A percentile compares a stretch with the other conserved stretches of the same genome.
These are phyloP conservation scores for Hypoxylon crocopeplum DNA, from an alignment of 495 filamentous ascomycete genomes.

Conservation along the genomic window DNA sequence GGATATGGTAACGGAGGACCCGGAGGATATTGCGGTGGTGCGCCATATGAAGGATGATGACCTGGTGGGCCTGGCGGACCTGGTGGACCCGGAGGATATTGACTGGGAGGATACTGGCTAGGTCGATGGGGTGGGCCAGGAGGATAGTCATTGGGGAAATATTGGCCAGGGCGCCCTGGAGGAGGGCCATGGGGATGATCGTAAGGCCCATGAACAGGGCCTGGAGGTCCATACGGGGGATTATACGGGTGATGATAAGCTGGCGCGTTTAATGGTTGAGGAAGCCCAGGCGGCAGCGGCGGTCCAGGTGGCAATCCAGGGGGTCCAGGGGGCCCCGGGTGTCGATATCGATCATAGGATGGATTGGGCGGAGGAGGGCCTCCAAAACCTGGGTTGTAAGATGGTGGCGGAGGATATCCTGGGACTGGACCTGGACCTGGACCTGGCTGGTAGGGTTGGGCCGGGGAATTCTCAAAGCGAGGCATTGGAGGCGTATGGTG, in stretches of 20 bases:
- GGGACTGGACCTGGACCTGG: constrained; percentile 37
- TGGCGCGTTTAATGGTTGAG: constrained; percentile 39
- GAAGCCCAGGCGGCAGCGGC: constrained; percentile 36
- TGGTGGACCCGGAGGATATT: constrained; percentile 21
- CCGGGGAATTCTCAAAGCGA: constrained; percentile 36
- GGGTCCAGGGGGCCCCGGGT: constrained; percentile 32
- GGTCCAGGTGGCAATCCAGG: constrained; percentile 34
- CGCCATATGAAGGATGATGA: constrained; percentile 23
- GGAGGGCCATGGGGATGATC: constrained; percentile 22
- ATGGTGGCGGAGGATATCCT: constrained; percentile 33
- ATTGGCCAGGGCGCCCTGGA: constrained; percentile 21
- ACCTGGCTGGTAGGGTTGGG: constrained; percentile 42
- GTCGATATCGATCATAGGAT: constrained; percentile 30
- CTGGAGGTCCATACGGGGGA: constrained; percentile 28
- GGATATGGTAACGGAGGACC: constrained; percentile 32
- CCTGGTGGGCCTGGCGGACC: constrained; percentile 11
- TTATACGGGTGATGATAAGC: constrained; percentile 40
- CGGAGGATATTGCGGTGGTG: constrained; percentile 29
- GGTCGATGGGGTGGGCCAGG: constrained; percentile 18
- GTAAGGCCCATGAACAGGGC: constrained; percentile 24
- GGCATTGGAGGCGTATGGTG: constrained; percentile 31
- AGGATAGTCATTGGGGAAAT: constrained; percentile 19
- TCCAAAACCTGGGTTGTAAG: constrained; percentile 35
- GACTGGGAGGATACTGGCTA: constrained; percentile 16
- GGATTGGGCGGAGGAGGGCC: constrained; percentile 30